A percentile compares a stretch with the other conserved stretches of the same genome.
Evolutionary conservation across 352 stramenopile species (phyloP).

Genomic region (Poterioochromonas sp.): DNA sequence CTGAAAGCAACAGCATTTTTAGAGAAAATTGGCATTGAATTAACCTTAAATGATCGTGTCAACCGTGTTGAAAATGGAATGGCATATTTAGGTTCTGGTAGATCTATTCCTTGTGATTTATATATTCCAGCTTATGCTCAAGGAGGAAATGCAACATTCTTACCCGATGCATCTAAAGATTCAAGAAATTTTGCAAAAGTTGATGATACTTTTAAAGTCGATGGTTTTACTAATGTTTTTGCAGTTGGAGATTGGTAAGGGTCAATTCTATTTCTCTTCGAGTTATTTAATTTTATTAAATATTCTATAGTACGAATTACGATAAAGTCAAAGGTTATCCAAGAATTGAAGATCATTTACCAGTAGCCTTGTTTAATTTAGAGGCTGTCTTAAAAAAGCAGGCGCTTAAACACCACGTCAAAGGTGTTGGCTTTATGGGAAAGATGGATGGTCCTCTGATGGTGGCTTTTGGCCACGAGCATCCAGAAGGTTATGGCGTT

Average conservation of each 20-base stretch:
- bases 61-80: background rate
- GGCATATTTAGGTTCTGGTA: background rate
- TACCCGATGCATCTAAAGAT: background rate
- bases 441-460: slow-evolving; percentile 1
- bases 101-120: background rate
- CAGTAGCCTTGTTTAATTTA: background rate
- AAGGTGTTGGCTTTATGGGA: background rate
- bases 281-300: background rate
- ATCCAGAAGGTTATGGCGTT: background rate
- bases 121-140: background rate
- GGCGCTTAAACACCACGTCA: background rate
- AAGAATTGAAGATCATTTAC: background rate
- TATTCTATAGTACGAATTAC: background rate
- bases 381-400: background rate
- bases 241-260: background rate
- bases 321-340: background rate
- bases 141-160: background rate
- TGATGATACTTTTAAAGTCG: background rate
- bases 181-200: background rate
- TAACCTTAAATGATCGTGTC: background rate
- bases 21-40: background rate
- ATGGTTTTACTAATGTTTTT: background rate
- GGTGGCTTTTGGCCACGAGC: background rate
- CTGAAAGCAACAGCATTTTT: background rate
- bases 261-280: background rate